Conservation (phyloP, 1,139 yeast species). For the Geotrichum restrictum region DNA sequence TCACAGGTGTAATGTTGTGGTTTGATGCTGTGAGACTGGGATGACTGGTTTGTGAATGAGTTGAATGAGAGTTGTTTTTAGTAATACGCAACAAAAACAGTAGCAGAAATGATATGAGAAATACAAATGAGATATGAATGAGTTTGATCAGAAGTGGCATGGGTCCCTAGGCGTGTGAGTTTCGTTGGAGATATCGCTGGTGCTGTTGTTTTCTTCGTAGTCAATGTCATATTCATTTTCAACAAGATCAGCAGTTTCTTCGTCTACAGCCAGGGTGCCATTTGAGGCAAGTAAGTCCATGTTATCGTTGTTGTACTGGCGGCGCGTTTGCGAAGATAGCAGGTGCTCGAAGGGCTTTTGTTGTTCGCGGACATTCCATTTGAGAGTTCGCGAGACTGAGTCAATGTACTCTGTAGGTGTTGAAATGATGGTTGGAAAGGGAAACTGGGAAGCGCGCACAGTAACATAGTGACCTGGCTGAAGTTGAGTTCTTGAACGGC, state of each 20-base stretch:
- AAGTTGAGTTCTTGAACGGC: conserved; percentile 69
- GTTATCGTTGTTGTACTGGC: conserved; percentile 17
- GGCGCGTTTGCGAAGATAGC: conserved; percentile 16
- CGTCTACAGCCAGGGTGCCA: conserved; percentile 4
- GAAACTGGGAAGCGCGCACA: conserved; percentile 71
- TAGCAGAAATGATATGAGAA: no score
- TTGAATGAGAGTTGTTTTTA: no score
- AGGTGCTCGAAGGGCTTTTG: conserved; percentile 59
- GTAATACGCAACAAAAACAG: no score
- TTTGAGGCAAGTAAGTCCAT: conserved; percentile 7
- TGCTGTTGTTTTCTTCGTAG: conserved; percentile 16
- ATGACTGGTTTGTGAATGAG: no score
- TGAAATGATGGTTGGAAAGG: conserved; percentile 79
- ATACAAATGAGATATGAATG: no score
- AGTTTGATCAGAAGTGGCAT: not conserved
- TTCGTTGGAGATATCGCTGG: no score
- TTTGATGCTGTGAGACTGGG: no score
- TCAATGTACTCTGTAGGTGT: conserved; percentile 76
- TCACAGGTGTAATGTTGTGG: no score
- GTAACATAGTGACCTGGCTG: conserved; percentile 72
- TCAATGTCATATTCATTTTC: conserved; percentile 21
- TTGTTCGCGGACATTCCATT: conserved; percentile 81
- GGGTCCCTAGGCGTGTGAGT: no score
- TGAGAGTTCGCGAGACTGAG: conserved; percentile 73
- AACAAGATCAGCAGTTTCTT: not conserved